Conservation (phyloP, 345 rosid genomes). For the Bruguiera parviflora region DNA sequence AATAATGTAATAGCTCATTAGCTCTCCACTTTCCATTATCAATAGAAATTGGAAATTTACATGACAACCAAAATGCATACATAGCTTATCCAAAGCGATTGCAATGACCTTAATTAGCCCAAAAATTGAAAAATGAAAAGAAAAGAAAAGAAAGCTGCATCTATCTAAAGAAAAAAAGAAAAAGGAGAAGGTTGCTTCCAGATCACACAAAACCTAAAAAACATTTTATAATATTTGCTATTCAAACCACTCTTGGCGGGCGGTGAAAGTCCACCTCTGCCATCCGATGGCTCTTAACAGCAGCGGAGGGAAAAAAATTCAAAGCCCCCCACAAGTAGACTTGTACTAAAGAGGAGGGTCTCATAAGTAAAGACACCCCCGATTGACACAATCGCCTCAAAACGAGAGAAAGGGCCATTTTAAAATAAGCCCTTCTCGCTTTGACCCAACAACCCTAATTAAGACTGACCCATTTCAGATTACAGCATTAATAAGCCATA, state of each 20-base stretch:
- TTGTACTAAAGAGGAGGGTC: neutral
- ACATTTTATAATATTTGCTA: neutral
- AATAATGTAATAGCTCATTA: no score
- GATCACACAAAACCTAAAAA: neutral
- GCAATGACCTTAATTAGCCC: neutral
- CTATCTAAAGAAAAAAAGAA: neutral
- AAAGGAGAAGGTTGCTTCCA: constrained; percentile 5
- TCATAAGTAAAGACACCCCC: neutral
- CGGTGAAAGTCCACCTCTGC: constrained; percentile 51
- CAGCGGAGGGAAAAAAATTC: constrained; percentile 3
- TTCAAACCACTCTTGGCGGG: constrained; percentile 36
- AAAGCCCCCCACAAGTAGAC: constrained; percentile 2
- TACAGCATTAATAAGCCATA: constrained; percentile 4
- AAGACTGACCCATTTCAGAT: neutral
- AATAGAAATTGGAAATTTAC: constrained; percentile 16
- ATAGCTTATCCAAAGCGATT: constrained; percentile 20
- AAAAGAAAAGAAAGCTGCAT: no score
- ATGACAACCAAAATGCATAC: constrained; percentile 3
- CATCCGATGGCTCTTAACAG: constrained; percentile 11
- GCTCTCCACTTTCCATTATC: constrained; percentile 1
- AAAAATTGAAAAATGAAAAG: neutral
- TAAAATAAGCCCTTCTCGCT: constrained; percentile 36
- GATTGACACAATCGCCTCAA: constrained; percentile 13
- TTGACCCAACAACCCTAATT: constrained; percentile 22
- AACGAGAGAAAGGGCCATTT: constrained; percentile 28